Percentiles rank a stretch among this genome's conserved stretches.
phyloP scores from a whole-genome alignment of 31 red algal genomes.

The Porphyra umbilicalis region DNA sequence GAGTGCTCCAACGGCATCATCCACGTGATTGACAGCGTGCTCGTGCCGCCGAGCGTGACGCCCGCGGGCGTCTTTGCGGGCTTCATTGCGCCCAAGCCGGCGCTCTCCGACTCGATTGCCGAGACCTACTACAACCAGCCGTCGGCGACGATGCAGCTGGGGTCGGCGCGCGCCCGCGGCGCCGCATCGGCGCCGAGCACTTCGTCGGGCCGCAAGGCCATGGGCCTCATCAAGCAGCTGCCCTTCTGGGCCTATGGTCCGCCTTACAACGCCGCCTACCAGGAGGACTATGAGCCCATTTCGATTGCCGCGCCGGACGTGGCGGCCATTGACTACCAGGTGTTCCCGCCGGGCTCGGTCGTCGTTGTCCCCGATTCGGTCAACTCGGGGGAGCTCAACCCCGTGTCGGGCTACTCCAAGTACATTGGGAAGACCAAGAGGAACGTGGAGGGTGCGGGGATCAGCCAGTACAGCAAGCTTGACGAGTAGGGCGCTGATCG shows the following conservation, averaged over 20 bases:
- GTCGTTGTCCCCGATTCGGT: slow-evolving; percentile 54
- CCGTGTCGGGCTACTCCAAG: slow-evolving; percentile 69
- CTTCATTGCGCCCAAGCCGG: slow-evolving; percentile 12
- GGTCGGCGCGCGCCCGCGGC: neutral
- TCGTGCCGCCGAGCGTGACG: slow-evolving; percentile 3
- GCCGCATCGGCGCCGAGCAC: slow-evolving; percentile 12
- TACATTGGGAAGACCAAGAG: slow-evolving; percentile 75
- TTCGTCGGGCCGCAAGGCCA: slow-evolving; percentile 46
- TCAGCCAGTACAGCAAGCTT: slow-evolving; percentile 48
- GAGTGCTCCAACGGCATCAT: slow-evolving; percentile 43
- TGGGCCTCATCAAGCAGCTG: slow-evolving; percentile 56
- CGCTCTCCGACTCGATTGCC: slow-evolving; percentile 7
- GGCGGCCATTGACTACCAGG: slow-evolving; percentile 50
- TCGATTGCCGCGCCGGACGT: slow-evolving; percentile 35
- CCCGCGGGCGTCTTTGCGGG: slow-evolving; percentile 9
- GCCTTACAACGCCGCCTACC: slow-evolving; percentile 50
- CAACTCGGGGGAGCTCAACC: slow-evolving; percentile 34
- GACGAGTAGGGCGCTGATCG: slow-evolving; percentile 23
- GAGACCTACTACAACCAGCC: neutral
- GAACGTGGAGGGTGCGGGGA: slow-evolving; percentile 27
- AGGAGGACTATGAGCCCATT: slow-evolving; percentile 79
- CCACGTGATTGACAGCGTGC: slow-evolving; percentile 29
- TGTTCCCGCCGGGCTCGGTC: slow-evolving; percentile 62
- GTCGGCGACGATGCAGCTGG: neutral
- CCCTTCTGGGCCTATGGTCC: slow-evolving; percentile 70